Conservation (phyloP, 129 eudicot genomes). For the Flaveria brownii region DNA sequence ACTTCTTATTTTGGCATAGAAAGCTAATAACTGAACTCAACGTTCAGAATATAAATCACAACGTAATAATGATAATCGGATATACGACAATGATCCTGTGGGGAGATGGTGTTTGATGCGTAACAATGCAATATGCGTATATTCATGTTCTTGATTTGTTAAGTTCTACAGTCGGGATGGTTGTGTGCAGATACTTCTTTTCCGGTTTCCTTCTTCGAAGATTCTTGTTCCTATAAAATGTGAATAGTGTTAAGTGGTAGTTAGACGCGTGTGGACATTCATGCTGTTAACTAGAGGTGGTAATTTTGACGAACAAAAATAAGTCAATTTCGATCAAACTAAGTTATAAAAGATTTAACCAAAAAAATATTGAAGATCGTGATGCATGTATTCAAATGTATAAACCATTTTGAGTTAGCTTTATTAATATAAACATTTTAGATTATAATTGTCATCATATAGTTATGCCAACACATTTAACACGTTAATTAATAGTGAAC, state of each 20-base stretch:
- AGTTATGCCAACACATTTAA: too few species aligned
- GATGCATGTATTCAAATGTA: background rate
- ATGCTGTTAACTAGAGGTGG: background rate
- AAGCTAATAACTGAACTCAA: background rate
- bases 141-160: constrained; percentile 29
- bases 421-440: too few species aligned
- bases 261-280: background rate
- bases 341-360: background rate
- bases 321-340: background rate
- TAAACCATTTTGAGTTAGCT: background rate
- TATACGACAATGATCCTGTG: constrained; percentile 1
- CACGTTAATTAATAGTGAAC: background rate
- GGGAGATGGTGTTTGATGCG: background rate
- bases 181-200: constrained; percentile 52
- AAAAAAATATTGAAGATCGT: background rate
- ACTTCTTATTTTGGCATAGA: constrained; percentile 25
- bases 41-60: background rate
- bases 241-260: background rate
- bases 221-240: constrained; percentile 58
- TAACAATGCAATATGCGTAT: background rate
- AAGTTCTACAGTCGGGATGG: constrained; percentile 30
- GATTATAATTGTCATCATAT: too few species aligned
- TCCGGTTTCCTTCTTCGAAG: constrained; percentile 72
- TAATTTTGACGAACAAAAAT: background rate
- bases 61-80: background rate